Percentiles rank a stretch among this genome's conserved stretches.
Conservation (phyloP, 75 land plant species). For the Picea sitchensis region DNA sequence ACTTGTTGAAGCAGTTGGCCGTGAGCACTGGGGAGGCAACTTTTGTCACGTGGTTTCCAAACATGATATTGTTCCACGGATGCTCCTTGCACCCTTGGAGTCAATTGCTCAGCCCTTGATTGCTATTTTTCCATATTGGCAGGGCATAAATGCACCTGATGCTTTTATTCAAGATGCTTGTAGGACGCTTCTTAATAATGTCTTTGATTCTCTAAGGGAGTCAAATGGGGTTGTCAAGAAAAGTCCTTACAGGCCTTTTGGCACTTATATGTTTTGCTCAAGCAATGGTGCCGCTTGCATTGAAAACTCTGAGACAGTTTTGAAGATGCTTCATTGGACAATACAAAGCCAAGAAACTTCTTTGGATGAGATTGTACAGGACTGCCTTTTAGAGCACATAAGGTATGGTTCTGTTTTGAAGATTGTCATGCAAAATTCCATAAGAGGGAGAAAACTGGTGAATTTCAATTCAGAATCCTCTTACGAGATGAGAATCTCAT, state of each 20-base stretch:
- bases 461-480: not conserved
- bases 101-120: constrained; percentile 26
- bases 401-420: not conserved
- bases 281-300: constrained; percentile 22
- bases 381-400: not conserved
- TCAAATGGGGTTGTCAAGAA: not conserved
- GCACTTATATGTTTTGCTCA: constrained; percentile 39
- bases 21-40: constrained; percentile 47
- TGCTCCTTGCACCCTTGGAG: constrained; percentile 44
- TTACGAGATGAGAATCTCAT: not conserved
- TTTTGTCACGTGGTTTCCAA: constrained; percentile 48
- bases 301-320: constrained; percentile 46
- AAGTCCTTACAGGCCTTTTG: constrained; percentile 65
- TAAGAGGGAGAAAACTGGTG: too few relatives aligned
- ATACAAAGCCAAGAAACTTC: not conserved
- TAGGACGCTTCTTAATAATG: not conserved
- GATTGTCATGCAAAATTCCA: not conserved
- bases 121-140: constrained; percentile 25
- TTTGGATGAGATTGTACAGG: not conserved
- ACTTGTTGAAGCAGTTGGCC: constrained; percentile 34
- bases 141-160: not conserved
- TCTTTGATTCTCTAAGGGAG: not conserved
- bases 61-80: constrained; percentile 59
- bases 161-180: constrained; percentile 1
- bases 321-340: constrained; percentile 30